Base-by-base conservation (phyloP, 495 filamentous ascomycete genomes). In the Achaetomiella virescens region DNA sequence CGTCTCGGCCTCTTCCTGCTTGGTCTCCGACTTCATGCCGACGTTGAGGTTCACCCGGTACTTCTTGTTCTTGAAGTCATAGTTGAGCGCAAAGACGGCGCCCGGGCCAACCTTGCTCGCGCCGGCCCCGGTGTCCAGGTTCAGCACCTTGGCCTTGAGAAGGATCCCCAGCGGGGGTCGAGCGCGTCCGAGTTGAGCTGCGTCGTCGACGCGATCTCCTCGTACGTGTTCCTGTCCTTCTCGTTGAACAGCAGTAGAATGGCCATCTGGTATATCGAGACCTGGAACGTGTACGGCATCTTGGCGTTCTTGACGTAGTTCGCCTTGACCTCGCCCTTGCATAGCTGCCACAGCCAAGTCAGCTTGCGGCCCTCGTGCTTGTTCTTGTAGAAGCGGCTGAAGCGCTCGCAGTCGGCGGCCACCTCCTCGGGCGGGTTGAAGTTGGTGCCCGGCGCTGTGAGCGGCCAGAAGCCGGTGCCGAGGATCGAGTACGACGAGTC, bases 191-290 rank as follows among this genome's bases (percentile, higher is more conserved):
- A 77, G 48, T 78, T 80, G 33, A 99, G 78, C 35, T 84, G 82
- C 10, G 95, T 97, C 20, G 83, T 84, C 52, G 83, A 84, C 49
- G 84, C 81, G 43, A 97, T 91, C 58, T 95, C 91, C 27, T 91
- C 85, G 68, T 97, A 97, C 9, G 81, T 81, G 47, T 96, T 76
- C n/a, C 77, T 84, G 54, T 93, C 90, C 58, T 80, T 79, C 50
- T 97, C 90, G 64, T 99, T 99, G 78, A 96, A 99, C 6, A 97
- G 79, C 42, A 99, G 70, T n/a, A 99, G 76, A 54, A 99, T 89
- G 1, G 89, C 92, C 90, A 97, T 96, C 67, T 99, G 93, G 69
- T 89, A 97, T 10, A 91, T 90, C 6, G 92, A 97, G 7, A 99
- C 93, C 66, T 93, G 90, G 76, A 99, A 90, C n/a, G 89, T 97